Conservation (phyloP, 345 rosid genomes). For the Durio zibethinus region DNA sequence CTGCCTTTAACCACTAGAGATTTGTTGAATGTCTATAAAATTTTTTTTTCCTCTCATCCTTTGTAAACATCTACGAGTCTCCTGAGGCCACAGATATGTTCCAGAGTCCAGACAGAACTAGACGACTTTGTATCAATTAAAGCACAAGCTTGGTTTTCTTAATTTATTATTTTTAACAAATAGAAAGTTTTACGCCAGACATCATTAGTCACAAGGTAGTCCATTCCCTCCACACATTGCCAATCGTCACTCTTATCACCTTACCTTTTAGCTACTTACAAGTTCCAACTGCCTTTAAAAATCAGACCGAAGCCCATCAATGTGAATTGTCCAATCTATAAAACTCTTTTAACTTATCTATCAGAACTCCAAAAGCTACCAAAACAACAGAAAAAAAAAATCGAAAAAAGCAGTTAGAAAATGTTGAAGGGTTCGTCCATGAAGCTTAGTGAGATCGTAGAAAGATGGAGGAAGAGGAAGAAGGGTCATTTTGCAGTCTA, state of each 20-base stretch:
- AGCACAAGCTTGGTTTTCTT: no score
- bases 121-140: no score
- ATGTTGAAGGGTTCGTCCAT: conserved; percentile 32
- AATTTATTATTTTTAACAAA: no score
- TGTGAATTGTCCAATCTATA: neutral
- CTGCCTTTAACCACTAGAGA: neutral
- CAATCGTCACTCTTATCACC: neutral
- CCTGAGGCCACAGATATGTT: no score
- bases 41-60: no score
- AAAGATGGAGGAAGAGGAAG: conserved; percentile 44
- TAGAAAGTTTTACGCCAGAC: no score
- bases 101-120: no score
- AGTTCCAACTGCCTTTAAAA: neutral
- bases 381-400: neutral
- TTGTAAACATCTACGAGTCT: no score
- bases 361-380: neutral
- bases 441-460: conserved; percentile 35
- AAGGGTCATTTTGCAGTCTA: conserved; percentile 51
- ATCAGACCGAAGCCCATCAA: neutral
- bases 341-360: neutral
- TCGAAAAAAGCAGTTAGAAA: no score
- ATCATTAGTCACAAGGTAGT: neutral
- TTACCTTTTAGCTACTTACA: no score
- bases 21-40: no score
- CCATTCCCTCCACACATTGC: neutral